These are phyloP conservation scores for Leucocoprinus birnbaumii DNA, from an alignment of 768 basidiomycete species.

Conservation along the genomic window DNA sequence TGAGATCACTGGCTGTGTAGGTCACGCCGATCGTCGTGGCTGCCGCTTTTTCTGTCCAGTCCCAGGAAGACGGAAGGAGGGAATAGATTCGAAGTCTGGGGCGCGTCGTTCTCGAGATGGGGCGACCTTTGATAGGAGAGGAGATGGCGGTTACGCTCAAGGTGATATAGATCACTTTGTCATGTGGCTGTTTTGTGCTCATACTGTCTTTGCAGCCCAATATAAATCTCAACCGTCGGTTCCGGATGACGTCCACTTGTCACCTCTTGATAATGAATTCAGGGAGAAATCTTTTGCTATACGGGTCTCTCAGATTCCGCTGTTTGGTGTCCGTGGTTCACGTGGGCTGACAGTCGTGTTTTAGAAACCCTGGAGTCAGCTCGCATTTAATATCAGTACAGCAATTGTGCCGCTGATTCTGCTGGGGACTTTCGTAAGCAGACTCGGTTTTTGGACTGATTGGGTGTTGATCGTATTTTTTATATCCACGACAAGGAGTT, in stretches of 20 bases:
- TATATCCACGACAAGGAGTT: no score
- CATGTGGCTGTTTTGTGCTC: neutral
- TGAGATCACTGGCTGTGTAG: no score
- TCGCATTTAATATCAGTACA: no score
- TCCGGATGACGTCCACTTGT: constrained; percentile 77
- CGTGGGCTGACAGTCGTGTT: constrained; percentile 10
- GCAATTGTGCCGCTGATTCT: no score
- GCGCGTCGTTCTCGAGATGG: constrained; percentile 99
- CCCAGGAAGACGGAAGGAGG: no score
- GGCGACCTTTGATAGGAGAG: constrained; percentile 91
- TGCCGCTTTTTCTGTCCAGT: no score
- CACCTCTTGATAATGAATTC: constrained; percentile 80
- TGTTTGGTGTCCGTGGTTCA: neutral
- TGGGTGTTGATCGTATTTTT: no score
- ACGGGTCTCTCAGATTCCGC: constrained; percentile 39
- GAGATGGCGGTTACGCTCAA: constrained; percentile 94
- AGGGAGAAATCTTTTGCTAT: constrained; percentile 86
- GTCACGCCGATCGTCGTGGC: no score
- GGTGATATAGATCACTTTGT: constrained; percentile 39
- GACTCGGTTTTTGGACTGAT: no score
- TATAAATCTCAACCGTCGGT: constrained; percentile 86
- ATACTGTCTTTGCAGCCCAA: constrained; percentile 50
- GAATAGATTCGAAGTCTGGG: constrained; percentile 99
- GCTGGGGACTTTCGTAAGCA: no score
- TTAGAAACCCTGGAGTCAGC: constrained; percentile 79